Base-by-base conservation (phyloP, 108 stramenopile genomes). In the Phaeodactylum tricornutum region DNA sequence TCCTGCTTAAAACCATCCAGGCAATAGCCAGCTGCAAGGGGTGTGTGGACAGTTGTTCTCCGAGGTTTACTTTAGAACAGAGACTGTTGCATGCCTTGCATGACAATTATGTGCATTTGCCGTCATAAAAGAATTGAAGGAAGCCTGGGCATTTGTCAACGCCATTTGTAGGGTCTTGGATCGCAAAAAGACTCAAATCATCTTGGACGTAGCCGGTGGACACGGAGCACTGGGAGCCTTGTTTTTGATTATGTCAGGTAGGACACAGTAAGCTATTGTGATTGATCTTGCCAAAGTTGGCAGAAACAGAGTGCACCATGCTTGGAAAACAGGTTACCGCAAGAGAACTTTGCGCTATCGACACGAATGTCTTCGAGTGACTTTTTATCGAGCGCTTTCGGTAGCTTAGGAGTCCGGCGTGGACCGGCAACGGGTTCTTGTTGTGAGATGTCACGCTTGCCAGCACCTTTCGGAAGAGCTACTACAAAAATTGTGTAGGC, bases 71-170 rank as follows among this genome's bases (percentile, higher is more conserved):
- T n/a, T n/a, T n/a, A n/a, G n/a, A n/a, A n/a, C n/a, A n/a, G n/a
- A n/a, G n/a, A n/a, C n/a, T n/a, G n/a, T n/a, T n/a, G n/a, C n/a
- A n/a, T n/a, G n/a, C n/a, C n/a, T n/a, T n/a, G n/a, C n/a, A n/a
- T n/a, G n/a, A n/a, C n/a, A n/a, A n/a, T n/a, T n/a, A n/a, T n/a
- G n/a, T n/a, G n/a, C n/a, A n/a, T n/a, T n/a, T n/a, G n/a, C n/a
- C n/a, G n/a, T n/a, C n/a, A n/a, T n/a, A n/a, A 85, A 85, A 44
- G 83, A 85, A 46, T 85, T 85, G 43, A 75, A 75, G 43, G 83
- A 85, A 49, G 57, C 60, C 53, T 85, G 65, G 57, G 65, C 71
- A 24, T 80, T 85, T 55, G 61, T 58, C 34, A 80, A 85, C 48
- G 66, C 63, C 46, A 79, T 85, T 0, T 34, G 71, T 22, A 51